Base-by-base conservation (phyloP, 176 grass and related monocot genomes). In the Poa annua region DNA sequence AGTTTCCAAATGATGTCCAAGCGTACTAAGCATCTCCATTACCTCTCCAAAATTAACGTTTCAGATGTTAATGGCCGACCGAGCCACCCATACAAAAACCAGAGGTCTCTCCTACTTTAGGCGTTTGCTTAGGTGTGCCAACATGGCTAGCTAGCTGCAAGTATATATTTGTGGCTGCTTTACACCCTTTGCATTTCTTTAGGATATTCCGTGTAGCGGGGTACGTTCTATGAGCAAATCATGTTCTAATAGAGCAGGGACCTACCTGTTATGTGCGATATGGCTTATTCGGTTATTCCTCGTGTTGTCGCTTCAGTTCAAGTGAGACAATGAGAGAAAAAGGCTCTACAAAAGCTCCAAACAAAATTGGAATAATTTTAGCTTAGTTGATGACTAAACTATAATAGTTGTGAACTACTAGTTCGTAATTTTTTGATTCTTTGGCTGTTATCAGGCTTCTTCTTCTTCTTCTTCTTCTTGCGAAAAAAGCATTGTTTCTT, bases 31-130 rank as follows among this genome's bases (percentile, higher is more conserved):
- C 87, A 20, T 3, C 16, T 13, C 17, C 55, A 55, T 88, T 85
- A 48, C 47, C 41, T 0, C 34, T 0, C 34, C 48, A 34, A 64
- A 38, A 38, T 38, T 38, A 38, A 35, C 62, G 3, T 6, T 57
- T 42, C 47, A 57, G 21, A 0, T 67, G 80, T 16, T 64, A 74
- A 74, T 90, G 88, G 79, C 88, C 84, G 84, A 90, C 88, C 72
- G 55, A 74, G 55, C 7, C 49, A 79, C 74, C 83, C 79, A 83
- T 78, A 74, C 19, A 82, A 57, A 86, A 82, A 19, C 54, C 73
- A 36, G 55, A 17, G 16, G 41, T 21, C 17, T 22, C 24, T 20
- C 15, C 26, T 20, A 7, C 87, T 89, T 85, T 80, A 56, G 12
- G 66, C 26, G 54, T 88, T 73, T 25, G 79, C 83, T 5, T 85